Base-by-base conservation (phyloP, 495 filamentous ascomycete genomes). In the Collariella sp. region DNA sequence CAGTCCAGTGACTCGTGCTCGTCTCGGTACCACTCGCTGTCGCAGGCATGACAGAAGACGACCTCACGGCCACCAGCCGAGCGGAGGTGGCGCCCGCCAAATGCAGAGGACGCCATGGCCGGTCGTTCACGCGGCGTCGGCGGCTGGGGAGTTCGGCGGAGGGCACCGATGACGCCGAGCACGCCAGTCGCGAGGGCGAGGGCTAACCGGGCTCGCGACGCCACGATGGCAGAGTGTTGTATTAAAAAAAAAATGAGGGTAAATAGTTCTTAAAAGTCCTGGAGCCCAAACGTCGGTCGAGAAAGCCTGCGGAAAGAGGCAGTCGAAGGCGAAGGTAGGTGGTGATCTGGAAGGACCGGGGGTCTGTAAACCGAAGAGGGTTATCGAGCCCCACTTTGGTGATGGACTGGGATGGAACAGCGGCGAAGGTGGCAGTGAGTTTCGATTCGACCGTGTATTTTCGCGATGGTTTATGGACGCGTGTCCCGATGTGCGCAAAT, bases 11-110 rank as follows among this genome's bases (percentile, higher is more conserved):
- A 56, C 26, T 77, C 79, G 57, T 76, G 72, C 51, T 85, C 76
- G 60, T 87, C 80, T 49, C 79, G 73, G 55, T 81, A 84, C 89
- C 88, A 96, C 60, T 95, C 85, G 42, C 84, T 74, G 35, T 76
- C 60, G 73, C 93, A 97, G 33, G 70, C 60, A 67, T 96, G 88
- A 67, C 93, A 98, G 62, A 77, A 87, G 43, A 96, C 82, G 19
- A 89, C 73, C 66, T 94, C 85, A 58, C 81, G 70, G 47, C 69
- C 72, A 7, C 56, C 50, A 12, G 62, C 59, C 41, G 73, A 72
- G 56, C 75, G 75, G 39, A 79, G 67, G 48, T 69, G 70, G 15
- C 50, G 20, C 5, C 34, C 43, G 43, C 39, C 52, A 13, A 35
- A 24, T 10, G 29, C 11, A 2, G 39, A 54, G 16, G 63, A 67